These are phyloP conservation scores for Ascochyta rabiei DNA, from an alignment of 2,329 filamentous ascomycete species.

Conservation along the genomic window DNA sequence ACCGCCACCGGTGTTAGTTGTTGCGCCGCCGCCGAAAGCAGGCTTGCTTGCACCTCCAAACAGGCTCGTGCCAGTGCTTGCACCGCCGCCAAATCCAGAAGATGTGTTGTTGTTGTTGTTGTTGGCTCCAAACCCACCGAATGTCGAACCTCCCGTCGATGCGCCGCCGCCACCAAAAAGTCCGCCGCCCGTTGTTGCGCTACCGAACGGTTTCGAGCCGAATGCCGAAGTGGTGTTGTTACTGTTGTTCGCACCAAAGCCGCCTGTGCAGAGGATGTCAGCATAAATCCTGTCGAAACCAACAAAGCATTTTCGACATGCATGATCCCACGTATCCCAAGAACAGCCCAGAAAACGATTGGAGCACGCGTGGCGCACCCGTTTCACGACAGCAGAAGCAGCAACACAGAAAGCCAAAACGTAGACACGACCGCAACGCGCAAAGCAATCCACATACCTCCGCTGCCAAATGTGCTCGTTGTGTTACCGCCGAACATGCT, in stretches of 20 bases:
- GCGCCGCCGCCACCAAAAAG: conserved; percentile 41
- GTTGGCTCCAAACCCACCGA: conserved; percentile 31
- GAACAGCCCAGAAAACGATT: background rate
- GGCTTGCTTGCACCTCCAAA: conserved; percentile 41
- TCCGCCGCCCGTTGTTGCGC: conserved; percentile 41
- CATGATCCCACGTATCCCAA: background rate
- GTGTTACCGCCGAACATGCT: conserved; percentile 41
- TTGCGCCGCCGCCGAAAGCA: conserved; percentile 33
- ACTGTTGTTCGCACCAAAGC: conserved; percentile 37
- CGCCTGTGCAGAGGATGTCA: conserved; percentile 38
- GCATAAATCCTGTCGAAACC: conserved; percentile 1
- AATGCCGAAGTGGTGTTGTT: conserved; percentile 31
- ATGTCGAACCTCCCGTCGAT: conserved; percentile 22
- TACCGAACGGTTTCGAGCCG: conserved; percentile 43
- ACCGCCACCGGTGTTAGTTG: conserved; percentile 31
- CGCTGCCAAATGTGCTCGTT: conserved; percentile 44
- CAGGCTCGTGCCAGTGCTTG: conserved; percentile 36
- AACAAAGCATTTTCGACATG: background rate
- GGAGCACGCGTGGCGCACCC: background rate
- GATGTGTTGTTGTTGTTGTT: conserved; percentile 28
- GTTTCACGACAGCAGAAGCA: background rate
- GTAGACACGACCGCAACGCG: conserved; percentile 38
- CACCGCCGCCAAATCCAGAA: conserved; percentile 32
- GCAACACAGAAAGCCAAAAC: conserved; percentile 8
- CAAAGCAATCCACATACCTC: conserved; percentile 48